These are phyloP conservation scores for Saccharomycopsis hybrid DNA, from an alignment of 1,139 yeast genomes.

Conservation along the genomic window DNA sequence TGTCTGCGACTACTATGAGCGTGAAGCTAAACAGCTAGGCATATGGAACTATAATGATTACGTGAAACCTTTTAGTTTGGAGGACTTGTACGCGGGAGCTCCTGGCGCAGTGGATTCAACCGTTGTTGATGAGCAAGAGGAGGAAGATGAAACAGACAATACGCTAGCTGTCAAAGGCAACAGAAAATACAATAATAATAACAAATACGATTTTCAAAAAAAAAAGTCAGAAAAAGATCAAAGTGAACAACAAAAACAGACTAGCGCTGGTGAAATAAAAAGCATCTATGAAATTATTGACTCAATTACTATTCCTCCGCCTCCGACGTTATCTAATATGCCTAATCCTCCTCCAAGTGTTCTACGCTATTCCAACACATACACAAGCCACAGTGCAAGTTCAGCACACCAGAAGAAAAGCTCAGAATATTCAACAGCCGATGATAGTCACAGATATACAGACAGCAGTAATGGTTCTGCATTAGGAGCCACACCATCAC, in stretches of 20 bases:
- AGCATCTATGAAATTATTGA: slow-evolving; percentile 20
- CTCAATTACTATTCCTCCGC: slow-evolving; percentile 34
- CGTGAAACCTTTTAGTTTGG: slow-evolving; percentile 37
- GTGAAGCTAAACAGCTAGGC: slow-evolving; percentile 43
- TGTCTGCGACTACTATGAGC: slow-evolving; percentile 72
- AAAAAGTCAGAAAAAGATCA: background rate
- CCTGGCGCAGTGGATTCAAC: slow-evolving; percentile 34
- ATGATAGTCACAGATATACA: too few species aligned
- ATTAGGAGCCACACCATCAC: too few species aligned
- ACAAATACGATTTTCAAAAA: background rate
- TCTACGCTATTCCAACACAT: slow-evolving; percentile 10
- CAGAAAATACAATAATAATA: background rate
- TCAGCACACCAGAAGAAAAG: too few species aligned
- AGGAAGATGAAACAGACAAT: background rate
- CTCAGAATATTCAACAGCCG: background rate
- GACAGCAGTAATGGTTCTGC: too few species aligned
- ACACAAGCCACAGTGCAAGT: slow-evolving; percentile 2
- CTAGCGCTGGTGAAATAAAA: slow-evolving; percentile 2
- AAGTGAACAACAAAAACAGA: too few species aligned
- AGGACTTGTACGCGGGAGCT: slow-evolving; percentile 29
- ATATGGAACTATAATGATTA: slow-evolving; percentile 38
- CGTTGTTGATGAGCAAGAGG: too few species aligned
- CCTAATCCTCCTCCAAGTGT: slow-evolving; percentile 41
- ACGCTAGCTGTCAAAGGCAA: too few species aligned
- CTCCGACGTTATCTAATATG: slow-evolving; percentile 33